Conservation (phyloP, 306 rosid genomes). For the Rosa multiflora region DNA sequence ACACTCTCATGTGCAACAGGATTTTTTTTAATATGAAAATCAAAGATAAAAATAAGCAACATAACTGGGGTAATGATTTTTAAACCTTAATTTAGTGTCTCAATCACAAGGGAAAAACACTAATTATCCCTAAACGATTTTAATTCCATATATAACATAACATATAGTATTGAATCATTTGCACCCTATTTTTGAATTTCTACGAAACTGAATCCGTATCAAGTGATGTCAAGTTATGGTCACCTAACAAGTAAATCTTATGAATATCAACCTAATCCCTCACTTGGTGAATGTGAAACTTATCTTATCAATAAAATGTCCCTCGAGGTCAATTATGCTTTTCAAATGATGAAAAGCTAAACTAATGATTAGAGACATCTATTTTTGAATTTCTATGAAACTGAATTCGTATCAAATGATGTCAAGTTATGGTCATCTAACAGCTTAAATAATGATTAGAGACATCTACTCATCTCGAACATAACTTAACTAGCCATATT, state of each 20-base stretch:
- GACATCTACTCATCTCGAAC: too few species aligned
- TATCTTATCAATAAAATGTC: neutral
- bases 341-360: too few species aligned
- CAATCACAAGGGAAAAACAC: neutral
- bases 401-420: too few species aligned
- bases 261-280: neutral
- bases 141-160: neutral
- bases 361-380: too few species aligned
- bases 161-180: neutral
- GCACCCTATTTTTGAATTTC: neutral
- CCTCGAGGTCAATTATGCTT: neutral
- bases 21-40: conserved; percentile 5
- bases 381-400: too few species aligned
- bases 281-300: neutral
- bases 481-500: too few species aligned
- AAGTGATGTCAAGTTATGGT: neutral
- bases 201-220: neutral
- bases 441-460: too few species aligned
- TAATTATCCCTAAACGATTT: neutral
- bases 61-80: neutral
- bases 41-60: neutral
- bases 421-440: too few species aligned
- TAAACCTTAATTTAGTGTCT: neutral
- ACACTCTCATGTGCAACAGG: conserved; percentile 23
- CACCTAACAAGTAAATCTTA: too few species aligned